phyloP scores from a whole-genome alignment of 208 protist genomes.

The Leishmania arabica region DNA sequence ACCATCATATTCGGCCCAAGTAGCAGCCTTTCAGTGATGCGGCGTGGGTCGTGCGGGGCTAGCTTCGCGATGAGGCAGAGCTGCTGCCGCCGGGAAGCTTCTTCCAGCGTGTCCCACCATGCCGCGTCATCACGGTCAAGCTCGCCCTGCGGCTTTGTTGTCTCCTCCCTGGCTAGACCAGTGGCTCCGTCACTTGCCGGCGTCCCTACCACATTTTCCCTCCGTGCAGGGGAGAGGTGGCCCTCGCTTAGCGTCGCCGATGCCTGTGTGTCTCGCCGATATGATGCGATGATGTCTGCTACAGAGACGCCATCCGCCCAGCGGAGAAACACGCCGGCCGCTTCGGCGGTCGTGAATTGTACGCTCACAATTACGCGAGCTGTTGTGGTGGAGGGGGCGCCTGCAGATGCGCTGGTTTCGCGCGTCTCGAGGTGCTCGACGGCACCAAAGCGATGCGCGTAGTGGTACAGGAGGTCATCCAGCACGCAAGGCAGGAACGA shows the following conservation, averaged over 20 bases:
- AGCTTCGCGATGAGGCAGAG: slow-evolving; percentile 26
- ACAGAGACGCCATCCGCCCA: slow-evolving; percentile 26
- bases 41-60: slow-evolving; percentile 39
- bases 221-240: neutral
- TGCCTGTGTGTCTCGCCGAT: slow-evolving; percentile 10
- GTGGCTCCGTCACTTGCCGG: neutral
- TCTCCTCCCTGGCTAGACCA: neutral
- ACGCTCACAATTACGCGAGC: slow-evolving; percentile 43
- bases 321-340: slow-evolving; percentile 49
- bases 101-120: slow-evolving; percentile 18
- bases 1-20: slow-evolving; percentile 65
- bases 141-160: neutral
- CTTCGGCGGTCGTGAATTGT: slow-evolving; percentile 59
- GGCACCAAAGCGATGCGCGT: slow-evolving; percentile 58
- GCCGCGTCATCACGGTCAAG: neutral
- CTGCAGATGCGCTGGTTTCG: neutral
- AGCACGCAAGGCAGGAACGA: slow-evolving; percentile 11
- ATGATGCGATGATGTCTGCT: slow-evolving; percentile 2
- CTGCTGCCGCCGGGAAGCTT: neutral
- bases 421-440: slow-evolving; percentile 41
- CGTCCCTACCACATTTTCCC: neutral
- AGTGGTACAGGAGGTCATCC: slow-evolving; percentile 26
- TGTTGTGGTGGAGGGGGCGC: neutral
- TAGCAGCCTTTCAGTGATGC: slow-evolving; percentile 31
- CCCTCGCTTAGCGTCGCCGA: neutral